phyloP scores from a whole-genome alignment of 2,329 filamentous ascomycete species.

The Aspergillus candidus region DNA sequence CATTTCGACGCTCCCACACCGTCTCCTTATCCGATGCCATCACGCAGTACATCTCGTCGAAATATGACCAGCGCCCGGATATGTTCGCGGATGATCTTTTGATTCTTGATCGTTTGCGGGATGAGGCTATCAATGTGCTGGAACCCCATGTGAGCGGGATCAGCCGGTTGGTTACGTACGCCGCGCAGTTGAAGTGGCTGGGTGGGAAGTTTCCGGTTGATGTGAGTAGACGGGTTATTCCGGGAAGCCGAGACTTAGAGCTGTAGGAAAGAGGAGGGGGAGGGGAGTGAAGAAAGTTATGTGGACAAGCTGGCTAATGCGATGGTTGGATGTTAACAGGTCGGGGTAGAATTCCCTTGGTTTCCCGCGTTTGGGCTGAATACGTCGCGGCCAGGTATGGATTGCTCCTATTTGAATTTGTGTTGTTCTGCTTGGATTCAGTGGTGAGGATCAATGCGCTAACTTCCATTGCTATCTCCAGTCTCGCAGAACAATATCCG shows the following conservation, averaged over 20 bases:
- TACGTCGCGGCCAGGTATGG: conserved; percentile 58
- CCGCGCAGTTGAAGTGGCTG: conserved; percentile 88
- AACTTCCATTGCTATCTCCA: conserved; percentile 13
- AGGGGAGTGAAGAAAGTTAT: no score
- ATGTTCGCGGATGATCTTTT: conserved; percentile 90
- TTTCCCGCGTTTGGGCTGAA: conserved; percentile 91
- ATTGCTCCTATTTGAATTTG: conserved; percentile 4
- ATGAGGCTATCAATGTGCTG: conserved; percentile 79
- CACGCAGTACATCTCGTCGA: conserved; percentile 90
- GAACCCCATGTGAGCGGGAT: conserved; percentile 85
- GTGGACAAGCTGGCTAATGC: neutral
- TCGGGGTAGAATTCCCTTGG: conserved; percentile 94
- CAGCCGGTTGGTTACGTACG: conserved; percentile 82
- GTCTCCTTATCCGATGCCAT: conserved; percentile 76
- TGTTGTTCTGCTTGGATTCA: neutral
- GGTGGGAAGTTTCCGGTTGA: conserved; percentile 94
- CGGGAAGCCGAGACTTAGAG: neutral
- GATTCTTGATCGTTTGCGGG: conserved; percentile 73
- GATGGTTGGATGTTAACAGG: conserved; percentile 44
- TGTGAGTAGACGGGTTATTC: conserved; percentile 43
- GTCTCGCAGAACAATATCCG: conserved; percentile 60
- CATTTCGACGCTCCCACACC: conserved; percentile 78
- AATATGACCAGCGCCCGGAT: conserved; percentile 98
- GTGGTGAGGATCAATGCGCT: neutral
- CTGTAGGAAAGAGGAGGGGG: no score